These are phyloP conservation scores for Sergeia podlipaevii DNA, from an alignment of 208 protist genomes.

Conservation along the genomic window DNA sequence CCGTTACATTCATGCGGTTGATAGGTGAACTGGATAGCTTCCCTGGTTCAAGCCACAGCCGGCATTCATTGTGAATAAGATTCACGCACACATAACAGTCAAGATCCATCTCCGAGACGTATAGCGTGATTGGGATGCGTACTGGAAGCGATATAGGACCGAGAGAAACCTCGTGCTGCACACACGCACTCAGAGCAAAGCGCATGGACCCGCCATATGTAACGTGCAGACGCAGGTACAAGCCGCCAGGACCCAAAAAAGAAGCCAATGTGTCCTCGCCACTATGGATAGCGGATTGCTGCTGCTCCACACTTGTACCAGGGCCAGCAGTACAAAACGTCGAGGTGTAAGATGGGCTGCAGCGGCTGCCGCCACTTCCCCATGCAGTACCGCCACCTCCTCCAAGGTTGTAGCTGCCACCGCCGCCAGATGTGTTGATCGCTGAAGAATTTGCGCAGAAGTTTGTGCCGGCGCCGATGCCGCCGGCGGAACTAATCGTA, in stretches of 20 bases:
- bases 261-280: slow-evolving; percentile 44
- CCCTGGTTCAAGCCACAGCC: slow-evolving; percentile 67
- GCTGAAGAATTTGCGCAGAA: no score
- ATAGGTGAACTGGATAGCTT: slow-evolving; percentile 59
- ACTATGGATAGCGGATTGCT: no score
- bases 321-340: no score
- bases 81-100: slow-evolving; percentile 80
- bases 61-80: slow-evolving; percentile 41
- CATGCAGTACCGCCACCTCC: no score
- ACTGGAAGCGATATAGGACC: slow-evolving; percentile 37
- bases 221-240: slow-evolving; percentile 71
- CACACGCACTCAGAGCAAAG: slow-evolving; percentile 34
- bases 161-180: slow-evolving; percentile 51
- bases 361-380: neutral
- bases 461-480: no score
- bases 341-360: no score
- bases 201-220: slow-evolving; percentile 80
- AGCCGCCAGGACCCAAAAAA: slow-evolving; percentile 44
- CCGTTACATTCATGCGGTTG: slow-evolving; percentile 56
- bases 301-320: no score
- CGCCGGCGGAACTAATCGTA: no score
- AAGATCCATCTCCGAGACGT: slow-evolving; percentile 63
- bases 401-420: neutral
- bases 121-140: slow-evolving; percentile 54
- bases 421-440: no score